Conservation (phyloP, 257 asterid genomes). For the Jasminum sambac region DNA sequence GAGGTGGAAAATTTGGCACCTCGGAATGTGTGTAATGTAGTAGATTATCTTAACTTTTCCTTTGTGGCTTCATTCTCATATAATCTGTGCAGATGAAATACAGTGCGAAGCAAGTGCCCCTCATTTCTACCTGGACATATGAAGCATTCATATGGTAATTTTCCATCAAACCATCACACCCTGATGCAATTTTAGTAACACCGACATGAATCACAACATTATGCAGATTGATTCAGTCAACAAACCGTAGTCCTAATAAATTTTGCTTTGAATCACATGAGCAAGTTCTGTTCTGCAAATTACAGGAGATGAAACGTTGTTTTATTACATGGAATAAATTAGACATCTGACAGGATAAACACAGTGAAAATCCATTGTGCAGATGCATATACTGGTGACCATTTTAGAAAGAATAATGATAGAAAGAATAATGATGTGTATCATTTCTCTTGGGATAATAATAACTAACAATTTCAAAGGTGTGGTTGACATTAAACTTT, state of each 20-base stretch:
- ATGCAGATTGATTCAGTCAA: neutral
- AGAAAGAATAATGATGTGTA: no score
- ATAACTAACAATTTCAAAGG: no score
- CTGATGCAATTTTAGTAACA: neutral
- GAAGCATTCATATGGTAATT: neutral
- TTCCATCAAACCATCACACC: neutral
- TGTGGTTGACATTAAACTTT: no score
- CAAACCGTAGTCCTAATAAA: neutral
- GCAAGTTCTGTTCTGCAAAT: neutral
- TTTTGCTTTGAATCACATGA: neutral
- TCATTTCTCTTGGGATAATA: no score
- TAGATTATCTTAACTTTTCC: slow-evolving; percentile 16
- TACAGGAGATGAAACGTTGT: slow-evolving; percentile 4
- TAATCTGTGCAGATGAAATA: neutral
- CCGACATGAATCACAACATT: neutral
- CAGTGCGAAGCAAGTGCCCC: slow-evolving; percentile 6
- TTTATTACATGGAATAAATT: neutral
- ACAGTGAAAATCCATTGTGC: no score
- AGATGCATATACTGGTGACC: no score
- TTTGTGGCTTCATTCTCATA: slow-evolving; percentile 19
- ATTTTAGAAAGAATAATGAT: no score
- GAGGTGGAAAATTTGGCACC: slow-evolving; percentile 21
- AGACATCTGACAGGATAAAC: no score
- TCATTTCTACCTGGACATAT: slow-evolving; percentile 3
- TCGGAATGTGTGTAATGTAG: slow-evolving; percentile 1